Evolutionary conservation across 352 stramenopile species (phyloP).

Genomic region (Pythium phragmiticola): DNA sequence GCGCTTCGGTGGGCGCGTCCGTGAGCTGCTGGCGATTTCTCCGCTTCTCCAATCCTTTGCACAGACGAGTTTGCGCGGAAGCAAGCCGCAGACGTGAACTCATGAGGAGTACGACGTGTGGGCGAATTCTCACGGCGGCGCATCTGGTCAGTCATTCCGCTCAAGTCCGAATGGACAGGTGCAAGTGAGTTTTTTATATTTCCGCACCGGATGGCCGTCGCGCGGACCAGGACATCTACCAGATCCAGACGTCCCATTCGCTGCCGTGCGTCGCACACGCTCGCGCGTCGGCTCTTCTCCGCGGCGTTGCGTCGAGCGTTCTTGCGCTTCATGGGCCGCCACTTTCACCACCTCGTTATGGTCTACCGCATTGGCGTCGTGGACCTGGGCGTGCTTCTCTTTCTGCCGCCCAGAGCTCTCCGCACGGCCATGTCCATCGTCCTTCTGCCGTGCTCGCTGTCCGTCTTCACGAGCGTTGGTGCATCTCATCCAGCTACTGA

Average conservation of each 20-base stretch:
- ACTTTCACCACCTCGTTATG: constrained; percentile 8
- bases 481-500: constrained; percentile 7
- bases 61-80: neutral
- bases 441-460: neutral
- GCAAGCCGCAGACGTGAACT: too few species aligned
- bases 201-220: neutral
- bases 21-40: constrained; percentile 15
- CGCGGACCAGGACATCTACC: neutral
- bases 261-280: constrained; percentile 1
- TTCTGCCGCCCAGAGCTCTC: neutral
- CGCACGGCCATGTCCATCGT: neutral
- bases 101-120: too few species aligned
- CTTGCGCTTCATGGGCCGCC: neutral
- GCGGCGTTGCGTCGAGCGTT: neutral
- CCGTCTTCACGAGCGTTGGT: constrained; percentile 7
- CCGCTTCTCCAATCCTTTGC: constrained; percentile 12
- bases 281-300: neutral
- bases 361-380: constrained; percentile 12
- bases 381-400: constrained; percentile 1
- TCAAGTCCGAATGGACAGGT: too few species aligned
- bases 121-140: too few species aligned
- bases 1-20: neutral
- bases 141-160: too few species aligned
- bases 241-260: neutral
- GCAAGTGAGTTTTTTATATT: too few species aligned